Percentiles rank a stretch among this genome's conserved stretches.
These are phyloP conservation scores for Flaveria floridana DNA, from an alignment of 140 eudicot genomes.

Conservation along the genomic window DNA sequence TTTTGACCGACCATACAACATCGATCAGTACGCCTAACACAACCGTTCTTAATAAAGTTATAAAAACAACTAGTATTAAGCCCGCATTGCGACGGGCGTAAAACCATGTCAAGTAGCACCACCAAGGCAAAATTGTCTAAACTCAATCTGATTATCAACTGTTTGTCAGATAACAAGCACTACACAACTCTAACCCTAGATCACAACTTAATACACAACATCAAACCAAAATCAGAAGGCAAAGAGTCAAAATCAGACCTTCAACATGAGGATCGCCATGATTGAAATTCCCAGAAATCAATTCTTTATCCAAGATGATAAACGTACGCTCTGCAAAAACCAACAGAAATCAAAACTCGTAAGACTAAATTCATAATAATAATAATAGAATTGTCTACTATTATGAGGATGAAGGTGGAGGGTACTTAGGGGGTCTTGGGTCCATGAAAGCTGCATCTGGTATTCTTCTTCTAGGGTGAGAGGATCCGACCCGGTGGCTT, in stretches of 20 bases:
- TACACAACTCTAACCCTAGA: neutral
- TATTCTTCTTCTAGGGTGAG: constrained; percentile 74
- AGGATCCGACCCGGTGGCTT: constrained; percentile 93
- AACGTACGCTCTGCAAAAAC: constrained; percentile 67
- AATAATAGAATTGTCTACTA: neutral
- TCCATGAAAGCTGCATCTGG: constrained; percentile 93
- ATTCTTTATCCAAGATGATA: constrained; percentile 76
- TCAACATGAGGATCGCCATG: constrained; percentile 73
- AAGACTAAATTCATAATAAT: neutral
- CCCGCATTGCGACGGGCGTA: too few species aligned
- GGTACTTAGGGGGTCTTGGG: constrained; percentile 83
- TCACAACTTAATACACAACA: neutral
- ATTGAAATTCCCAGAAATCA: constrained; percentile 53
- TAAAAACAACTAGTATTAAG: too few species aligned
- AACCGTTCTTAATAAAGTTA: too few species aligned
- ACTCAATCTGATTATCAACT: neutral
- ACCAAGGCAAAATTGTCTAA: neutral
- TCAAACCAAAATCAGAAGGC: neutral
- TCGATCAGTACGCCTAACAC: too few species aligned
- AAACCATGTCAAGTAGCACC: too few species aligned
- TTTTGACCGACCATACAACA: too few species aligned
- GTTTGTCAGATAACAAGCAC: neutral
- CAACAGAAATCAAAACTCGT: neutral
- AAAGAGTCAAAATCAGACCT: constrained; percentile 42
- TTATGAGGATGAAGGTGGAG: neutral